Base-by-base conservation (phyloP, 805 yeast genomes). In the Suhomyces canberraensis region DNA sequence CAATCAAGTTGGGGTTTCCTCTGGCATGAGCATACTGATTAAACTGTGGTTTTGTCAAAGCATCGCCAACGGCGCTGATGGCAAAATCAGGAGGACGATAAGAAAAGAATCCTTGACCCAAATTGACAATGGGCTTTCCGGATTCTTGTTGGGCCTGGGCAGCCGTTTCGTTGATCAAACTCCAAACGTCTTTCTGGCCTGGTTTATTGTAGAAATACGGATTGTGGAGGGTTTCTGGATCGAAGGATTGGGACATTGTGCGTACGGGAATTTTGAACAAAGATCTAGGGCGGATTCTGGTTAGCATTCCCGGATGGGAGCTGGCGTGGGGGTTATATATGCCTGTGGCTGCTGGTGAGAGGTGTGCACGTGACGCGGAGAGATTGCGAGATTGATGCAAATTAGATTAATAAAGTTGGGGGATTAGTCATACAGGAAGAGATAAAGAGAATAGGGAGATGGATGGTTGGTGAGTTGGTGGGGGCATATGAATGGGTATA, bases 71-170 rank as follows among this genome's bases (percentile, higher is more conserved):
- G 5, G 96, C 95, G 8, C 79, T 73, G 41, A 84, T 70, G 11
- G 95, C 96, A 62, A 93, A 93, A n/a, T 79, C 76, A 1, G 98
- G 98, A 3, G 98, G 98, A 20, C 90, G 76, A 59, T 91, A 93
- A 2, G 96, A 88, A 69, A 93, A 93, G 64, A 93, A 93, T 2
- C 98, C 98, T 61, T 93, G 98, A 22, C 98, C 98, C 40, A 93
- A 73, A 52, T 93, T 93, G 42, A 83, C 81, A 38, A 91, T 79
- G 36, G 87, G 84, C 50, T 83, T 73, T n/a, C 88, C 89, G 25
- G 76, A 59, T 31, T 78, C 79, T 27, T 64, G 64, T 44, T 80
- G 82, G 11, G 95, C 89, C 4, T 77, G 78, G 3, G 95, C 95
- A 0, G 98, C 97, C 2, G 98, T 84, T 54, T 90, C 98, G 56